These are phyloP conservation scores for Pseudocercospora cruenta DNA, from an alignment of 2,329 filamentous ascomycete genomes.

Conservation along the genomic window DNA sequence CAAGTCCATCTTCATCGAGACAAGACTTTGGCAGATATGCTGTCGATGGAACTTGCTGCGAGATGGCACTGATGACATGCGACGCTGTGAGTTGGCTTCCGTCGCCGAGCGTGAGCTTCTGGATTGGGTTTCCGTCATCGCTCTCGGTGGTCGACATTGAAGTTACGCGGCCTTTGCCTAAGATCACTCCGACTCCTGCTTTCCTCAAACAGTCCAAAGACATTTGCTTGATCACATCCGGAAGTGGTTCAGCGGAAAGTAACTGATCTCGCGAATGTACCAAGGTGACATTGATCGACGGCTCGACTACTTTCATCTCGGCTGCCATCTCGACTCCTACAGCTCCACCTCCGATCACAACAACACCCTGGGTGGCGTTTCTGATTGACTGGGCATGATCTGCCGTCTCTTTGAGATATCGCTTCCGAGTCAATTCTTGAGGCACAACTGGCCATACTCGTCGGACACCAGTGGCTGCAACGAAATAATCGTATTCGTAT, in stretches of 20 bases:
- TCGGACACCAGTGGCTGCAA: constrained; percentile 71
- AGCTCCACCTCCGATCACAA: constrained; percentile 76
- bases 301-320: constrained; percentile 71
- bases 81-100: constrained; percentile 64
- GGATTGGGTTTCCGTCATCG: constrained; percentile 44
- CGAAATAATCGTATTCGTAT: constrained; percentile 70
- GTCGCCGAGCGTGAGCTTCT: constrained; percentile 62
- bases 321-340: constrained; percentile 83
- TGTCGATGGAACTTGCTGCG: constrained; percentile 64
- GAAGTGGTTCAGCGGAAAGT: constrained; percentile 72
- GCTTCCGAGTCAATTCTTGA: constrained; percentile 62
- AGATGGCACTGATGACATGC: constrained; percentile 71
- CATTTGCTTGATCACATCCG: constrained; percentile 68
- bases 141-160: constrained; percentile 52
- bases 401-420: constrained; percentile 65
- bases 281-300: constrained; percentile 68
- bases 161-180: constrained; percentile 60
- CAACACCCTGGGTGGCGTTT: constrained; percentile 60
- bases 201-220: constrained; percentile 63
- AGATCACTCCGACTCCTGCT: constrained; percentile 66
- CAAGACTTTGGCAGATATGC: constrained; percentile 62
- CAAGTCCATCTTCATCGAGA: constrained; percentile 66
- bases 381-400: constrained; percentile 61
- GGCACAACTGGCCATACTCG: constrained; percentile 75
- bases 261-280: constrained; percentile 73